Evolutionary conservation across 768 basidiomycete species (phyloP).

Genomic region (Panellus pusillus): DNA sequence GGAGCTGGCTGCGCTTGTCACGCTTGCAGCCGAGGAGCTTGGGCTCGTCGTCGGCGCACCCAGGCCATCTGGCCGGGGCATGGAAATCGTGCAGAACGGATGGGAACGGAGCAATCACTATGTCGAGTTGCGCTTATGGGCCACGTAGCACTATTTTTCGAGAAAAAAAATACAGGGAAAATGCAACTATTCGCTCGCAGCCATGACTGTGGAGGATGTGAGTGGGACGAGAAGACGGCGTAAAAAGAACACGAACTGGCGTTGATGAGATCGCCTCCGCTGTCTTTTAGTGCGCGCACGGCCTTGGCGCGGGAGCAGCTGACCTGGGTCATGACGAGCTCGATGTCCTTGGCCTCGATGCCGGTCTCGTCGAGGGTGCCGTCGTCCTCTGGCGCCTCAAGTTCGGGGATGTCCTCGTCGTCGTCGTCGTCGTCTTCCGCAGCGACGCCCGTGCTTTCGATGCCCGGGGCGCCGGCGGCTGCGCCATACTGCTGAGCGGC

Average conservation of each 20-base stretch:
- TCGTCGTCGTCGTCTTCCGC: conserved; percentile 58
- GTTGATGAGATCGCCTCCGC: conserved; percentile 92
- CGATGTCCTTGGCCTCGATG: conserved; percentile 92
- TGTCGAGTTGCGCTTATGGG: conserved; percentile 73
- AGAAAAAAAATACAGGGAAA: too few relatives aligned
- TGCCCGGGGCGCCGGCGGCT: conserved; percentile 43
- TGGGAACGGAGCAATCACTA: conserved; percentile 93
- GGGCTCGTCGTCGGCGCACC: conserved; percentile 50
- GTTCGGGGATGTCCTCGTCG: conserved; percentile 83
- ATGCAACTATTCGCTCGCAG: conserved; percentile 80
- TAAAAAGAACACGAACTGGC: conserved; percentile 68
- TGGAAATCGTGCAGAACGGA: conserved; percentile 70
- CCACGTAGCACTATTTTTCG: conserved; percentile 23
- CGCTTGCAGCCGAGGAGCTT: conserved; percentile 60
- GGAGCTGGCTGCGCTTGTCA: conserved; percentile 67
- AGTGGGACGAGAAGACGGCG: conserved; percentile 3
- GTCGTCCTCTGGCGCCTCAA: conserved; percentile 80
- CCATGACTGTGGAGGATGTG: conserved; percentile 65
- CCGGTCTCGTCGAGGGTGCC: conserved; percentile 83
- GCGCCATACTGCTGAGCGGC: conserved; percentile 78
- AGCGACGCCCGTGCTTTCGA: conserved; percentile 52
- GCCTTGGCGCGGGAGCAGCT: conserved; percentile 91
- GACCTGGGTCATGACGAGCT: conserved; percentile 86
- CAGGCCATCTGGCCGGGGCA: conserved; percentile 35
- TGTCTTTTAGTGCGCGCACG: conserved; percentile 86